These are phyloP conservation scores for Limonium bicolor DNA, from an alignment of 148 eudicot genomes.

Conservation along the genomic window DNA sequence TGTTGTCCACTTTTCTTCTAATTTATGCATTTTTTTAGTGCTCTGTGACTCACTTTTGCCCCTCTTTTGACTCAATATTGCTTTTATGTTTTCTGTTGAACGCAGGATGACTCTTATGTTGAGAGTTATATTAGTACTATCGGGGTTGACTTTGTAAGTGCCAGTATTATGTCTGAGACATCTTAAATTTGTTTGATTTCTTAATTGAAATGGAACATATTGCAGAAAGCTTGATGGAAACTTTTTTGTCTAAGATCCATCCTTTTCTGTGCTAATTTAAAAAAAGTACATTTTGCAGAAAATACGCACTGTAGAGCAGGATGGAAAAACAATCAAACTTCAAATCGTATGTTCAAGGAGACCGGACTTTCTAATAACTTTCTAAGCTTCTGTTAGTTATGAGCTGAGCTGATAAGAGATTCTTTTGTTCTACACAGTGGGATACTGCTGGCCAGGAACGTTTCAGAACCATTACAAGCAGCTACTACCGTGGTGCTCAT, in stretches of 20 bases:
- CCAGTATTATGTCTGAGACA: not conserved
- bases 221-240: not conserved
- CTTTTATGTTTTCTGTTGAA: constrained; percentile 3
- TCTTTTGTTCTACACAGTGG: constrained; percentile 17
- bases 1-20: not conserved
- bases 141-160: constrained; percentile 43
- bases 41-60: not conserved
- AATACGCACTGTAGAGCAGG: constrained; percentile 46
- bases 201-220: not conserved
- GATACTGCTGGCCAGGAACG: constrained; percentile 49
- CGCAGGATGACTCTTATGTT: constrained; percentile 39
- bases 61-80: not conserved
- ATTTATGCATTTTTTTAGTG: not conserved
- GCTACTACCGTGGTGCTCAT: constrained; percentile 46
- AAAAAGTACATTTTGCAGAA: constrained; percentile 15
- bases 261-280: not conserved
- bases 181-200: not conserved
- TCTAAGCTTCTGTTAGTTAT: not conserved
- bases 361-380: not conserved
- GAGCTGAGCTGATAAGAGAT: not conserved
- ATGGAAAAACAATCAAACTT: constrained; percentile 35
- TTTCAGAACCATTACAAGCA: constrained; percentile 37
- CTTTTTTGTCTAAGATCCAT: not conserved
- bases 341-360: constrained; percentile 22
- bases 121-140: constrained; percentile 45